Base-by-base conservation (phyloP, 1,284 basidiomycete genomes). In the Pholiota adiposa region DNA sequence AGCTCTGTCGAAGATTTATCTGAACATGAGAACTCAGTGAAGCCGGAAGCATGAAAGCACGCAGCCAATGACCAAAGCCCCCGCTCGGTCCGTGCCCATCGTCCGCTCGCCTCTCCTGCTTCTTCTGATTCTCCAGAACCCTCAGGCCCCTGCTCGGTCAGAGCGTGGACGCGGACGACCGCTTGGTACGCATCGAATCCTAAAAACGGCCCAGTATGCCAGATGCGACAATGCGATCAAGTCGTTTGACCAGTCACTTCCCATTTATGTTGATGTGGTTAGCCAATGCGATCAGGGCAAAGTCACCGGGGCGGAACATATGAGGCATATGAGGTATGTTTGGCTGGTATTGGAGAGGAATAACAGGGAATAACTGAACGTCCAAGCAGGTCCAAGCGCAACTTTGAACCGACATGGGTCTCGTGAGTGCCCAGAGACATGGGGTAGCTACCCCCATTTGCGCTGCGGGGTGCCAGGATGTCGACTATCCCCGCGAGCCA, bases 371-470 rank as follows among this genome's bases (percentile, higher is more conserved):
- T 23, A 7, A 18, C 1, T 21, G n/a, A 8, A 18, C 40, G n/a
- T n/a, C n/a, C n/a, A n/a, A n/a, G n/a, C n/a, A n/a, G n/a, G n/a
- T n/a, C n/a, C n/a, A n/a, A n/a, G n/a, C n/a, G n/a, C n/a, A n/a
- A n/a, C n/a, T n/a, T n/a, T n/a, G n/a, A n/a, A n/a, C n/a, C n/a
- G n/a, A n/a, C n/a, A n/a, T n/a, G 23, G 44, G 44, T 46, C 44
- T 27, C 44, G 44, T 46, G 44, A 46, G 44, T 25, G 11, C 19
- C 16, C 16, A 44, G 16, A 44, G 23, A 27, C 21, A 12, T 52
- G 34, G 19, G 14, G 21, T 16, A 43, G 29, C n/a, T n/a, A n/a
- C n/a, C 54, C 46, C 43, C 54, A 55, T 55, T 48, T 55, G 48
- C 31, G 2, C n/a, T 36, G n/a, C n/a, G n/a, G n/a, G n/a, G n/a